phyloP scores from a whole-genome alignment of 2,329 filamentous ascomycete genomes.

The Neurospora sp. region DNA sequence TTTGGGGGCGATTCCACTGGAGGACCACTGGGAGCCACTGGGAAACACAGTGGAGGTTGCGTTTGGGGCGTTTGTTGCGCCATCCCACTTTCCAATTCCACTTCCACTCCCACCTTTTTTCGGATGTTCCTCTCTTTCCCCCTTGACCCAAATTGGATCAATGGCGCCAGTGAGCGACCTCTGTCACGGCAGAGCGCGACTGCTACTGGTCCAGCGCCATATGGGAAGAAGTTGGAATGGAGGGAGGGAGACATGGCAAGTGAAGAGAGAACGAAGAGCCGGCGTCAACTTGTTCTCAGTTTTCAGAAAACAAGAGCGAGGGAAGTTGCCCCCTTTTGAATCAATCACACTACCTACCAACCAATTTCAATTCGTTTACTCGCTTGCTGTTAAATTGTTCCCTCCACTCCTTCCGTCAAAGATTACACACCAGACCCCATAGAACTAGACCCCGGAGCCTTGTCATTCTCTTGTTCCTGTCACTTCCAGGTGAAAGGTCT shows the following conservation, averaged over 20 bases:
- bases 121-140: background rate
- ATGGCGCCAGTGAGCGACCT: background rate
- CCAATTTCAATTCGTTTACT: conserved; percentile 1
- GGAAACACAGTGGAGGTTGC: background rate
- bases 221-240: background rate
- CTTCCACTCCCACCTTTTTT: background rate
- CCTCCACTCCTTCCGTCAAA: conserved; percentile 7
- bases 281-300: background rate
- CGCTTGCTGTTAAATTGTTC: conserved; percentile 1
- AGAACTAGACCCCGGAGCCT: background rate
- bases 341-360: background rate
- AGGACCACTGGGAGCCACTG: conserved; percentile 1
- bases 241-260: background rate
- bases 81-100: background rate
- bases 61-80: background rate
- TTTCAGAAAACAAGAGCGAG: background rate
- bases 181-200: background rate
- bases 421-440: background rate
- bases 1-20: conserved; percentile 1
- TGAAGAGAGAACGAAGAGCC: background rate
- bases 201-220: background rate
- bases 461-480: conserved; percentile 5
- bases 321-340: conserved; percentile 1
- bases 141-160: background rate
- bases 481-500: background rate